phyloP scores from a whole-genome alignment of 371 early-diverging fungal genomes.

The Mucor indicus region DNA sequence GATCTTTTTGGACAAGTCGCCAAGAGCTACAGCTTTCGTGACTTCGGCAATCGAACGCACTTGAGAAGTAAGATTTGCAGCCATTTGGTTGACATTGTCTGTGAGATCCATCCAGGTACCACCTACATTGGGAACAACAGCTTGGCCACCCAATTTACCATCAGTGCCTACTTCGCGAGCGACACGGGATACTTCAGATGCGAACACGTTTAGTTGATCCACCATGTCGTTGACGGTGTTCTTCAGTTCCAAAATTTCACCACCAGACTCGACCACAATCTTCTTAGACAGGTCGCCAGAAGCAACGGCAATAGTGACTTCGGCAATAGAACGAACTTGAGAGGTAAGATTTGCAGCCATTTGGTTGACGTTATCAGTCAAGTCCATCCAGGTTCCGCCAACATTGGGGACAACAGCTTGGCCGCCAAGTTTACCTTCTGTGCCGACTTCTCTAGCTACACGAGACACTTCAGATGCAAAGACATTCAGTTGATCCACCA shows the following conservation, averaged over 20 bases:
- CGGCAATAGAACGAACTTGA: constrained; percentile 53
- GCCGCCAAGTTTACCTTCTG: constrained; percentile 55
- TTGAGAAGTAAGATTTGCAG: constrained; percentile 53
- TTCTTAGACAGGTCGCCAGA: constrained; percentile 49
- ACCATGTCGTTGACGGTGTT: constrained; percentile 46
- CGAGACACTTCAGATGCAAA: constrained; percentile 62
- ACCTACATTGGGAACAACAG: constrained; percentile 49
- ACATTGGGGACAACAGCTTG: constrained; percentile 52
- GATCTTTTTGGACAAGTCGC: constrained; percentile 44
- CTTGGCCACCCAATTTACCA: constrained; percentile 50
- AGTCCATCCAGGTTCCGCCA: constrained; percentile 55
- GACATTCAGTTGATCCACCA: constrained; percentile 33
- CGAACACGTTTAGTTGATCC: constrained; percentile 37
- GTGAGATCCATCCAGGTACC: constrained; percentile 65
- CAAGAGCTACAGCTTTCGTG: constrained; percentile 52
- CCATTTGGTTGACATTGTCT: constrained; percentile 59
- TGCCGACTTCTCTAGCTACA: constrained; percentile 61
- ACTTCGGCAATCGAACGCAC: constrained; percentile 57
- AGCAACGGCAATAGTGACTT: constrained; percentile 44
- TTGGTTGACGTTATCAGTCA: constrained; percentile 59
- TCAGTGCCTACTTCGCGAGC: constrained; percentile 56
- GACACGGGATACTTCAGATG: constrained; percentile 56
- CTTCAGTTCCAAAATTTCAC: constrained; percentile 35
- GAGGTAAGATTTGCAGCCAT: constrained; percentile 59
- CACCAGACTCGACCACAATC: constrained; percentile 42